Evolutionary conservation across 345 rosid species (phyloP).

Genomic region (Camelina laxa): DNA sequence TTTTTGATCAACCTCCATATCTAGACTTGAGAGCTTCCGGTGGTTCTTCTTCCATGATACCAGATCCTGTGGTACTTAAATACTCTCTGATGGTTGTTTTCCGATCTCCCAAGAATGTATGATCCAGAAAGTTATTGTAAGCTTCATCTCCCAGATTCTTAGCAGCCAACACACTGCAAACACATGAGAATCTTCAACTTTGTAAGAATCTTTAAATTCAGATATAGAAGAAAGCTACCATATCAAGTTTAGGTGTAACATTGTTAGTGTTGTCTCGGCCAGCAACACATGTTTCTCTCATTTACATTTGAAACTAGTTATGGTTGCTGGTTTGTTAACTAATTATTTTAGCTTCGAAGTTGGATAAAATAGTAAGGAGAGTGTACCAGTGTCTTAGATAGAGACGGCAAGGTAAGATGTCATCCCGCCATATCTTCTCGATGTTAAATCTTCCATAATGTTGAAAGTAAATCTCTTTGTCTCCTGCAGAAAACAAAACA

Average conservation of each 20-base stretch:
- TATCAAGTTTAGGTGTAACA: constrained; percentile 12
- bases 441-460: constrained; percentile 75
- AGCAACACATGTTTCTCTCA: constrained; percentile 5
- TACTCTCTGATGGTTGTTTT: constrained; percentile 66
- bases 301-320: neutral
- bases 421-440: constrained; percentile 85
- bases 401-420: constrained; percentile 83
- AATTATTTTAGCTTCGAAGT: neutral
- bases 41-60: constrained; percentile 93
- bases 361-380: neutral
- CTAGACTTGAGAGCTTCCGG: constrained; percentile 76
- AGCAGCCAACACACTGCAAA: constrained; percentile 84
- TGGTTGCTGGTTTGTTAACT: neutral
- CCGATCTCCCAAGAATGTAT: constrained; percentile 79
- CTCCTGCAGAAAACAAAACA: constrained; percentile 53
- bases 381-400: constrained; percentile 90
- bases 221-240: neutral
- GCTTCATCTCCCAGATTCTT: constrained; percentile 74
- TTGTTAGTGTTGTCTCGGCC: neutral
- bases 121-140: constrained; percentile 76
- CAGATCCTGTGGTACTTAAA: constrained; percentile 69
- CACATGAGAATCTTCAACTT: constrained; percentile 6
- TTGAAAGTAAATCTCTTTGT: constrained; percentile 70
- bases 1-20: constrained; percentile 67
- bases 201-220: neutral